These are phyloP conservation scores for Xylaria castorea DNA, from an alignment of 495 filamentous ascomycete species.

Conservation along the genomic window DNA sequence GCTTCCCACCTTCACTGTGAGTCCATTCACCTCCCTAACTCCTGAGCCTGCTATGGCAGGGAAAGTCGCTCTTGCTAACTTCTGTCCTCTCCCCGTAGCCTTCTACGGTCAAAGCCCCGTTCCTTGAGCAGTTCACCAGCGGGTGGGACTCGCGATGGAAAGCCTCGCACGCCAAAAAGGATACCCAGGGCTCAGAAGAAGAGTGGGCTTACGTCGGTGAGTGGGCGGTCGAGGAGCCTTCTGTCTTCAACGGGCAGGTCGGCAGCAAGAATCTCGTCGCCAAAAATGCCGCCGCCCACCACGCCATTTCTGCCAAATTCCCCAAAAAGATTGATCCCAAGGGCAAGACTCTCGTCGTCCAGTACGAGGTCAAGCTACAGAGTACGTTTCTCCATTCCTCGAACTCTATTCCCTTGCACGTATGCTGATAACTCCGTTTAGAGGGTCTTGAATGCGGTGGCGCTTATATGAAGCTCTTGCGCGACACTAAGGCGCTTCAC, in stretches of 20 bases:
- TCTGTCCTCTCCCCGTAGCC: constrained; percentile 63
- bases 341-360: constrained; percentile 93
- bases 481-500: constrained; percentile 96
- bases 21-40: constrained; percentile 41
- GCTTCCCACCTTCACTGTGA: constrained; percentile 89
- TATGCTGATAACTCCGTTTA: constrained; percentile 40
- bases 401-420: neutral
- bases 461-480: constrained; percentile 98
- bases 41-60: neutral
- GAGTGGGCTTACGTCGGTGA: constrained; percentile 98
- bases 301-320: constrained; percentile 99
- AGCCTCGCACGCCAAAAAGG: constrained; percentile 95
- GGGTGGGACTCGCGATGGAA: constrained; percentile 95
- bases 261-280: constrained; percentile 96
- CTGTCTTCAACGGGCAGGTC: constrained; percentile 90
- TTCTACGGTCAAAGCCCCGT: constrained; percentile 84
- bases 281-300: constrained; percentile 95
- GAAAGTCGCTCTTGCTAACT: constrained; percentile 40
- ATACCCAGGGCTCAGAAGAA: constrained; percentile 71
- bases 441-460: constrained; percentile 98
- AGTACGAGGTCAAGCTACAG: constrained; percentile 99
- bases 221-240: constrained; percentile 96
- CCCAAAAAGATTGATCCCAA: constrained; percentile 95
- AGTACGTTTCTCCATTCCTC: constrained; percentile 62
- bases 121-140: constrained; percentile 97